Base-by-base conservation (phyloP, 139 green algal genomes). In the Coelastrella sp. region DNA sequence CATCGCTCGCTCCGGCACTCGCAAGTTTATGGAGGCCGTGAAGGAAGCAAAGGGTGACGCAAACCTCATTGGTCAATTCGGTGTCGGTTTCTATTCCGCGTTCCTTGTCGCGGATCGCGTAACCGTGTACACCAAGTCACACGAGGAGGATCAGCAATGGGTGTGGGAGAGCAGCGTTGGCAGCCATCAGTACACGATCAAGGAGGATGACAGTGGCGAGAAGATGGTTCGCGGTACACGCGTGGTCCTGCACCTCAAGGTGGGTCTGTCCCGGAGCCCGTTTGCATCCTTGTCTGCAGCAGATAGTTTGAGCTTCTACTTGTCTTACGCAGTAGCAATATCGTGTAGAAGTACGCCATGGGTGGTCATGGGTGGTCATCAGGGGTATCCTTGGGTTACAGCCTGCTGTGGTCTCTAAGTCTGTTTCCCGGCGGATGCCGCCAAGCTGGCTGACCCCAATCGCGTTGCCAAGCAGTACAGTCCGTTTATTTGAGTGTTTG, bases 51-150 rank as follows among this genome's bases (percentile, higher is more conserved):
- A 96, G 91, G 92, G 92, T 0, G 97, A 98, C 88, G 93, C 93
- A 88, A 99, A 98, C 95, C 94, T 99, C 10, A 99, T 99, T 81
- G 97, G 97, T 54, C 96, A 99, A 94, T 99, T 99, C 96, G 98
- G 98, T 84, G 98, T 99, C 17, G 98, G 98, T 79, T 99, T 99
- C 94, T 99, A 99, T 95, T 99, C 96, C 0, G 95, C 97, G 16
- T 99, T 99, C 94, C 95, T 99, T 73, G 97, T 99, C 32, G 94
- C 96, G 14, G 96, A 98, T 93, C 83, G 89, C 3, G 96, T 99
- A 61, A 96, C 80, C 0, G 98, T 99, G 73, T 75, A 92, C 80
- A 98, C 96, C 73, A 99, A 98, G 93, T 95, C 85, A 89, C 94
- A 96, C 88, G 85, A 91, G 68, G 96, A 98, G 83, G 89, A 90